phyloP scores from a whole-genome alignment of 345 rosid species.

The Trapa incisa region DNA sequence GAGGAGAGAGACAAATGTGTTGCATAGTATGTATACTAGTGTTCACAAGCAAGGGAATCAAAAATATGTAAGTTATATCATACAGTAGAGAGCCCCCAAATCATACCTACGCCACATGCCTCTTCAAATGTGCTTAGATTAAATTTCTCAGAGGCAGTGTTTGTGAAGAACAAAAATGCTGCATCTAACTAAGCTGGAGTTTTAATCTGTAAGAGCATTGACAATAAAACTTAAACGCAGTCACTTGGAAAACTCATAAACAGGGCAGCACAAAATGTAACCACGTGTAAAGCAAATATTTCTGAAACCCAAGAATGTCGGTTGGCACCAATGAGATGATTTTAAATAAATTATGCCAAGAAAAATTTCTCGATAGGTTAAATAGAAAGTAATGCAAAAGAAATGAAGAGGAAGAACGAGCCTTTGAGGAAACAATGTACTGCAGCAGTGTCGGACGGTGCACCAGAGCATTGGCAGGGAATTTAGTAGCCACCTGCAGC shows the following conservation, averaged over 20 bases:
- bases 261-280: neutral
- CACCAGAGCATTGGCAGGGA: conserved; percentile 56
- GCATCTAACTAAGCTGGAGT: conserved; percentile 81
- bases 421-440: conserved; percentile 62
- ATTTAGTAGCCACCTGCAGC: conserved; percentile 71
- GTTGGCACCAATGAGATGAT: neutral
- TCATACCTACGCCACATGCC: conserved; percentile 84
- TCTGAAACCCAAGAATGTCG: too few relatives aligned
- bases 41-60: neutral
- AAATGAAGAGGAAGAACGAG: conserved; percentile 3
- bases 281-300: neutral
- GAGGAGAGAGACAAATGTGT: neutral
- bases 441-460: conserved; percentile 68
- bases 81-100: neutral
- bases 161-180: conserved; percentile 50
- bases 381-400: neutral
- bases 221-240: neutral
- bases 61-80: neutral
- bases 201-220: conserved; percentile 48
- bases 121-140: conserved; percentile 63
- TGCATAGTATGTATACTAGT: too few relatives aligned
- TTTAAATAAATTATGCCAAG: neutral
- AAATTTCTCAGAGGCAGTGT: conserved; percentile 44
- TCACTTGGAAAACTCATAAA: neutral
- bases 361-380: neutral